Evolutionary conservation across 345 rosid genomes (phyloP), one percentile per base, ranked within the genome.

Genomic region (Tarenaya hassleriana): DNA sequence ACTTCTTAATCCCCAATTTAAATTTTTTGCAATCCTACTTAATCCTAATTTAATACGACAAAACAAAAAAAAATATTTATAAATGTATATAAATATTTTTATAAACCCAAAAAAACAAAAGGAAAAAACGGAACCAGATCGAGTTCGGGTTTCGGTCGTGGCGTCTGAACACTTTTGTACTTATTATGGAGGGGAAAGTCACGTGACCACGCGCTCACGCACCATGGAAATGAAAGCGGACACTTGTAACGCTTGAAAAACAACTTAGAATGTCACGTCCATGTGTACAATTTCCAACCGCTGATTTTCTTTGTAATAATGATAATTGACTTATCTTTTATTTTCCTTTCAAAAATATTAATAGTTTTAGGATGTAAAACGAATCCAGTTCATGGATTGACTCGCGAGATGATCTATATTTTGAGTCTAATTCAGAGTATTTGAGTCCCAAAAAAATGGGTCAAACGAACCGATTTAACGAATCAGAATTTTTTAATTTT

Each of bases 171-270:
- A 41, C 18, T 47, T 60, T 66, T 66, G 71, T 66, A 66, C 16
- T 66, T 53, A 53, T 59, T 9, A 41, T 34, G 24, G 10, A 47
- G 37, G 34, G 66, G 53, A 34, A 24, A 61, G 60, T 38, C 71
- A 66, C 61, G 71, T 60, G 66, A 53, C 31, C 41, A 66, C 70
- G 70, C 70, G 60, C 56, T 58, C 70, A 58, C 70, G 70, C 70
- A 61, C 66, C 29, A 24, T 24, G 29, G 3, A 24, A 24, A 24
- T 24, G 29, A 24, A 24, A 24, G 29, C 29, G 5, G 3, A 67
- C 66, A 60, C 71, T 59, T 66, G 71, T 66, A 58, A 66, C 41
- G 13, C n/a, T 7, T 21, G n/a, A 18, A 32, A 29, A 45, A 58
- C 41, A 46, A 33, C 33, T 20, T 13, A 16, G 40, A 37, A 8